Evolutionary conservation across 2,329 filamentous ascomycete species (phyloP).

Genomic region (Corynespora cassiicola): DNA sequence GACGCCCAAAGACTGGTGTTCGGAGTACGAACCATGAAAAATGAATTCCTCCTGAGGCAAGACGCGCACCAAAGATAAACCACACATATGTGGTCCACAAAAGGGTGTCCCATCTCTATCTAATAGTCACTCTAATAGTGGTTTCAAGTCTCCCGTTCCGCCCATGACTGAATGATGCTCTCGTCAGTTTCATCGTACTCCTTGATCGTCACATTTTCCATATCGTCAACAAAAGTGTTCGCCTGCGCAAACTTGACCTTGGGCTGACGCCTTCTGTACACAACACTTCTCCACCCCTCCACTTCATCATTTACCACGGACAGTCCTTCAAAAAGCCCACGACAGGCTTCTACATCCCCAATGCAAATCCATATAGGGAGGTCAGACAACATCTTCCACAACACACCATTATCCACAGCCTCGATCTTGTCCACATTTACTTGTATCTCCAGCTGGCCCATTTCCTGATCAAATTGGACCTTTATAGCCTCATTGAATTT

Average conservation of each 20-base stretch:
- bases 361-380: conserved; percentile 22
- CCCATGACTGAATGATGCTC: conserved; percentile 19
- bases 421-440: conserved; percentile 18
- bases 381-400: conserved; percentile 12
- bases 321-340: conserved; percentile 16
- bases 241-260: conserved; percentile 21
- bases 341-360: conserved; percentile 14
- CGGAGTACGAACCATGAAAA: too few relatives aligned
- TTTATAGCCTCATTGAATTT: conserved; percentile 11
- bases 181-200: conserved; percentile 14
- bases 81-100: too few relatives aligned
- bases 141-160: too few relatives aligned
- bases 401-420: conserved; percentile 13
- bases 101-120: too few relatives aligned
- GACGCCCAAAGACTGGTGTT: too few relatives aligned
- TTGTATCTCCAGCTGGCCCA: conserved; percentile 7
- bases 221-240: conserved; percentile 15
- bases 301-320: conserved; percentile 13
- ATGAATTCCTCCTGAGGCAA: too few relatives aligned
- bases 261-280: conserved; percentile 9
- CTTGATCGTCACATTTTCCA: conserved; percentile 11
- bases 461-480: conserved; percentile 5
- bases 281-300: conserved; percentile 13
- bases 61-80: too few relatives aligned
- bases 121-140: too few relatives aligned